phyloP scores from a whole-genome alignment of 1,284 basidiomycete genomes.

The Pseudozyma sp. region DNA sequence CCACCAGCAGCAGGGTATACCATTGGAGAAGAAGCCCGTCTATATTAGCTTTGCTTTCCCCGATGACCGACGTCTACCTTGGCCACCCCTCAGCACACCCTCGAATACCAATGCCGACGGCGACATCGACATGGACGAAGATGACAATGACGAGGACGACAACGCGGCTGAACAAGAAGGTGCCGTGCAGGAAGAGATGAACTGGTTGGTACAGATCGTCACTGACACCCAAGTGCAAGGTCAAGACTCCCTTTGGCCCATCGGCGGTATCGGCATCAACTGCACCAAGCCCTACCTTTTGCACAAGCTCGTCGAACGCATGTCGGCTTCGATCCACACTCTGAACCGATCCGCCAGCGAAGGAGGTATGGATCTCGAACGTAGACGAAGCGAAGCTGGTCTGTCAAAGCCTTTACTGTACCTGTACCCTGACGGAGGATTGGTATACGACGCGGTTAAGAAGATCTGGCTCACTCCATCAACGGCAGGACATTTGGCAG shows the following conservation, averaged over 20 bases:
- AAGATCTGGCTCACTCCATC: conserved; percentile 51
- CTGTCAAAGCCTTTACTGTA: conserved; percentile 54
- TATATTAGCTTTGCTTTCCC: conserved; percentile 57
- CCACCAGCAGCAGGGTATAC: conserved; percentile 20
- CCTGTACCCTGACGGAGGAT: conserved; percentile 63
- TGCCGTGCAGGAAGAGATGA: conserved; percentile 40
- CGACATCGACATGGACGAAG: conserved; percentile 38
- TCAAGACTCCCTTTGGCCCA: conserved; percentile 37
- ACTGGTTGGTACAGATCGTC: conserved; percentile 46
- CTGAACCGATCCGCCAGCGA: conserved; percentile 24
- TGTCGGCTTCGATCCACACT: conserved; percentile 36
- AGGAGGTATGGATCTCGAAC: conserved; percentile 26
- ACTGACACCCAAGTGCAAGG: conserved; percentile 38
- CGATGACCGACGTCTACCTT: conserved; percentile 46
- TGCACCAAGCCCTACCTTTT: conserved; percentile 62
- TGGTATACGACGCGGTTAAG: conserved; percentile 56
- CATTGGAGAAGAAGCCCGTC: conserved; percentile 43
- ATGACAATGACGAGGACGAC: conserved; percentile 28
- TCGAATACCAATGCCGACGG: conserved; percentile 5
- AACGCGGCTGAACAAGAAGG: conserved; percentile 15
- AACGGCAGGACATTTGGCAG: conserved; percentile 13
- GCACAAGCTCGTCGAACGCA: conserved; percentile 34
- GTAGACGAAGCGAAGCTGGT: conserved; percentile 6
- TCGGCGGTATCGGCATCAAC: conserved; percentile 61
- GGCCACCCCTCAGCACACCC: conserved; percentile 23